Base-by-base conservation (phyloP, 129 eudicot genomes). In the Pseudognaphalium luteoalbum region DNA sequence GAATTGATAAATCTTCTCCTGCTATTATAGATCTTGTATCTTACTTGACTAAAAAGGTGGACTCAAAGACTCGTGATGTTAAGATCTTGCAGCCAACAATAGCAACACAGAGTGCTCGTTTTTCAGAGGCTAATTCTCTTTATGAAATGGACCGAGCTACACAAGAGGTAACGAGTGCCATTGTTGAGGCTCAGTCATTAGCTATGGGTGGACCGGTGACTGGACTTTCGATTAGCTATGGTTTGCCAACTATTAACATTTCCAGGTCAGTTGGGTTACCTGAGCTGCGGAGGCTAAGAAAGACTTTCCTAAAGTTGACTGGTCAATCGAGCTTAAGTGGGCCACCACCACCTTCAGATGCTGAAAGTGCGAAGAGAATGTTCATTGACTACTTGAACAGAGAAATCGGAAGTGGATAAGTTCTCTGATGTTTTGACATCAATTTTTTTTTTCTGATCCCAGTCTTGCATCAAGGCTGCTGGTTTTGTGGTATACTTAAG, bases 311-410 rank as follows among this genome's bases (percentile, higher is more conserved):
- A 62, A 94, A 94, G 73, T 73, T 94, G 72, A 91, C 99, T 0
- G 92, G 99, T 56, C 97, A 91, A 51, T 82, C 99, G 15, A 94
- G 99, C 85, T 86, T 94, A 72, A 94, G 96, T 61, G 99, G 97
- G 57, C 96, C 90, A 22, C 92, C 96, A 41, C 99, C 99, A 1
- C 97, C 99, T 57, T 81, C 89, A 4, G 97, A 94, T 86, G 91
- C 96, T 72, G 90, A 87, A 17, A 94, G 97, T 81, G 96, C 96
- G 54, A 94, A 91, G 82, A 84, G 97, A 77, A 94, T 94, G 99
- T 94, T 94, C 78, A 88, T 87, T 11, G 99, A 94, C 82, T 94
- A 94, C 83, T 83, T 94, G 83, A 91, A 87, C 81, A 87, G 99
- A 78, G 99, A 94, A 80, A 58, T 89, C 33, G 97, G 92, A 81